Base-by-base conservation (phyloP, 1,284 basidiomycete species). In the Stygiomarasmius scandens region DNA sequence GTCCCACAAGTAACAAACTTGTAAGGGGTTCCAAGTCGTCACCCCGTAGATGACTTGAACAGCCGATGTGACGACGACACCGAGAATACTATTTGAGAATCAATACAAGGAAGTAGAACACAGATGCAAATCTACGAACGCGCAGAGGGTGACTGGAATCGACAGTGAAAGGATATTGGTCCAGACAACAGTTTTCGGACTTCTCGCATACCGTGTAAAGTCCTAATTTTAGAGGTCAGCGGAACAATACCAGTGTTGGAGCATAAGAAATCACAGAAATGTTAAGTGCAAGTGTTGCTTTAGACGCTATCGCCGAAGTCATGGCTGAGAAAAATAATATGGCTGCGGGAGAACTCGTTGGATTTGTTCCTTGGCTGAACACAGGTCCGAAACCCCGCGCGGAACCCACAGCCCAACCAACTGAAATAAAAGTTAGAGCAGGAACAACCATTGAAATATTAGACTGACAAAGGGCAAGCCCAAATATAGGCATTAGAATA, bases 1-100 rank as follows among this genome's bases (percentile, higher is more conserved):
- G 62, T 84, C 79, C 82, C 83, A 86, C 49, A 75, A 74, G 64
- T 82, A 77, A 63, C 85, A 77, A 25, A 83, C 74, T 54, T 68
- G 64, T 44, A 80, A 66, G 20, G 82, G 76, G 62, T 82, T 71
- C 79, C 79, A 82, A 47, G 80, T 76, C 23, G 79, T 72, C 53
- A 79, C 70, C 27, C 80, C 83, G 59, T 86, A 86, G 10, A 66
- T 64, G 2, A 61, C 55, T 49, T 65, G 52, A 3, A 59, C 58
- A 14, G 66, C 66, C 2, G 63, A 65, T 16, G 66, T 67, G 11
- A 49, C 48, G 10, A 49, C 48, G 16, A 49, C 64, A 19, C 66
- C 66, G 5, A 67, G 62, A 20, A 67, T 61, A n/a, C 63, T 64
- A 23, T 24, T n/a, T 32, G n/a, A 5, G n/a, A 34, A 19, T 27